Evolutionary conservation across 805 yeast species (phyloP).

Genomic region (Helenozyma baotianmanensis): DNA sequence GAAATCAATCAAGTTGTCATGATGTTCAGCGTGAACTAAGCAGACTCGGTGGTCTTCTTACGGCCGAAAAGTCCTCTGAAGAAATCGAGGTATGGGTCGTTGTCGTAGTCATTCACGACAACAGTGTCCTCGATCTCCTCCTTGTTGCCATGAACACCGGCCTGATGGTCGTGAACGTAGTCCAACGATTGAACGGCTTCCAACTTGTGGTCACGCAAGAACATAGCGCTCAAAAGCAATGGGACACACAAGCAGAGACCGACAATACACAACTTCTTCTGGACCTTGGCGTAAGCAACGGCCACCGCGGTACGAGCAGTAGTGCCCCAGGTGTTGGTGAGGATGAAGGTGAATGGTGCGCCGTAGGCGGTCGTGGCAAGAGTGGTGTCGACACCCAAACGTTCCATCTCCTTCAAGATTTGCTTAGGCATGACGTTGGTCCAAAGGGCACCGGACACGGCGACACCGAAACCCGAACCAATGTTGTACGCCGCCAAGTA

Average conservation of each 20-base stretch:
- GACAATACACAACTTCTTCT: slow-evolving; percentile 51
- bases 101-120: slow-evolving; percentile 15
- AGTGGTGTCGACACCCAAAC: slow-evolving; percentile 23
- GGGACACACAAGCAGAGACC: slow-evolving; percentile 55
- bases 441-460: slow-evolving; percentile 72
- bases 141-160: slow-evolving; percentile 12
- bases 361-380: slow-evolving; percentile 33
- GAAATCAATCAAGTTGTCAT: neutral
- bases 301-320: slow-evolving; percentile 57
- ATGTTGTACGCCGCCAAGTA: slow-evolving; percentile 55
- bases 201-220: slow-evolving; percentile 51
- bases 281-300: slow-evolving; percentile 54
- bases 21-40: too few relatives aligned
- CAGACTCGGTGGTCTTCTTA: too few relatives aligned
- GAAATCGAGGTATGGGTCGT: slow-evolving; percentile 15
- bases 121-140: slow-evolving; percentile 10
- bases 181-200: slow-evolving; percentile 29
- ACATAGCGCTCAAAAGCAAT: slow-evolving; percentile 42
- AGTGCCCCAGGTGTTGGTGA: slow-evolving; percentile 54
- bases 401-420: slow-evolving; percentile 28
- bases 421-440: slow-evolving; percentile 50
- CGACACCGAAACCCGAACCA: slow-evolving; percentile 60
- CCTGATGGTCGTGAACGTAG: slow-evolving; percentile 11
- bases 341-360: slow-evolving; percentile 49
- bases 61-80: slow-evolving; percentile 10